Base-by-base conservation (phyloP, 2,329 filamentous ascomycete species). In the Didymella arachidicola region DNA sequence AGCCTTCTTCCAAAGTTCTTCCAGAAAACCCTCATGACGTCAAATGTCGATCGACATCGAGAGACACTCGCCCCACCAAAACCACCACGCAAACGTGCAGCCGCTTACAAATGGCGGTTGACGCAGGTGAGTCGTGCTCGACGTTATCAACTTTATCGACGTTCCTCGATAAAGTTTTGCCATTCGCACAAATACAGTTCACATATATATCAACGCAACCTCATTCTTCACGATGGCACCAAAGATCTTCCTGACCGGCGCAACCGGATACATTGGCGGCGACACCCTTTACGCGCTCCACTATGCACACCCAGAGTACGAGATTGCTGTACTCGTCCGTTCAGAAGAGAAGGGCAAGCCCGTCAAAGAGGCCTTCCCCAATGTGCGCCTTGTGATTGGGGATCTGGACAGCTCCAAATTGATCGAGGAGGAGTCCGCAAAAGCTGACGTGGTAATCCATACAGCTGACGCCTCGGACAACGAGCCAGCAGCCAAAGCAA, bases 401-500 rank as follows among this genome's bases (percentile, higher is more conserved):
- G 77, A 77, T 27, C 71, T 84, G 0, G 82, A 85, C 45, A 76
- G 79, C 57, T 73, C 72, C 1, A 70, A 78, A 0, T 49, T 84
- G 0, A 58, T 85, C 1, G 79, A 80, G 57, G 74, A 78, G 42
- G 83, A 84, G 64, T 76, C 78, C 43, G 73, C 77, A 2, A 79
- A 78, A 48, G 83, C 83, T 2, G 81, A 86, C 65, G 79, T 86
- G 36, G 82, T 86, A 1, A 71, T 73, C 10, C 68, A 70, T 47
- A 70, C 64, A 10, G 66, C 69, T n/a, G 66, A 72, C 59, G 61
- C 66, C 1, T 73, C 69, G 2, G 71, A 75, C 58, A 60, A 74
- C 46, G 70, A 67, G 47, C 63, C 63, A 16, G 69, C 70, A 16
- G 70, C 71, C 14, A 75, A 77, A n/a, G 82, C 84, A 10, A 84